Percentiles rank a stretch among this genome's conserved stretches.
phyloP scores from a whole-genome alignment of 345 rosid genomes.

The Eucalyptus decipiens region DNA sequence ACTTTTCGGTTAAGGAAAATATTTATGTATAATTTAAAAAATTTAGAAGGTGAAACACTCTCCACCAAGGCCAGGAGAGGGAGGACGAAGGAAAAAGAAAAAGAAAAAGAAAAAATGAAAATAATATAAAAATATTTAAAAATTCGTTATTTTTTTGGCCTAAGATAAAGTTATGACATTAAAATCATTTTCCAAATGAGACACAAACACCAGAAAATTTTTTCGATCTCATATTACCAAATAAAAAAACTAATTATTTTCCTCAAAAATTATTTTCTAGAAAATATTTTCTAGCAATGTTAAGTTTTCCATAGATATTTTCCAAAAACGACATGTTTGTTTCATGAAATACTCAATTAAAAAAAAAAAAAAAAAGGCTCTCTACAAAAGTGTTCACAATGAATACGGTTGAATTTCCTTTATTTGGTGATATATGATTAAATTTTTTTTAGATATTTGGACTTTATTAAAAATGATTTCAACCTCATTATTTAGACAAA shows the following conservation, averaged over 20 bases:
- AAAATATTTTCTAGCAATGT: no score
- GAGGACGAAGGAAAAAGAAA: background rate
- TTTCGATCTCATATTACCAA: rapidly evolving
- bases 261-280: no score
- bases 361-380: no score
- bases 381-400: rapidly evolving
- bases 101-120: no score
- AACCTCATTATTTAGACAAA: no score
- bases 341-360: background rate
- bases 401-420: background rate
- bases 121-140: no score
- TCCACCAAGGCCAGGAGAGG: background rate
- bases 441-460: no score
- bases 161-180: background rate
- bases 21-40: no score
- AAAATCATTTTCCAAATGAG: background rate
- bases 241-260: no score
- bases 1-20: rapidly evolving
- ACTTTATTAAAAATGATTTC: no score
- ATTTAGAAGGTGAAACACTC: background rate
- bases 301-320: background rate
- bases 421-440: no score
- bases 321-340: background rate
- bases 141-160: no score
- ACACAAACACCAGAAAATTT: rapidly evolving